Percentiles rank a stretch among this genome's conserved stretches.
Evolutionary conservation across 306 rosid species (phyloP).

Genomic region (Sesbania bispinosa): DNA sequence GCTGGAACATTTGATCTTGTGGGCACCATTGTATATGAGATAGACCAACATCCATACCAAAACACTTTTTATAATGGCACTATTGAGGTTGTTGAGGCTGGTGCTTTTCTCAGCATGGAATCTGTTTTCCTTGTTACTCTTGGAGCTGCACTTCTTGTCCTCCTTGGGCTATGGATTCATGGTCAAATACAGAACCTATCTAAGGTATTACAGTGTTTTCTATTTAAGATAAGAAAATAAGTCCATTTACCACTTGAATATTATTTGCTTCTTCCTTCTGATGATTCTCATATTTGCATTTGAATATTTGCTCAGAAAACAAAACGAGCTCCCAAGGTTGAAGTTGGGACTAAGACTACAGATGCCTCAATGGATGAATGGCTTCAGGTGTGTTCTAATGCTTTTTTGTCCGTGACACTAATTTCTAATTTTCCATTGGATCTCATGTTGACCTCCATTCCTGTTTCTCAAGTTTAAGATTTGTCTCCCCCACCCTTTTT

Average conservation of each 20-base stretch:
- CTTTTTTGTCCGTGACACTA: no score
- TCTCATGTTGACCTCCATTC: slow-evolving; percentile 15
- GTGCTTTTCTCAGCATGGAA: slow-evolving; percentile 66
- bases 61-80: slow-evolving; percentile 86
- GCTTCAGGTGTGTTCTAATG: slow-evolving; percentile 70
- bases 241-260: no score
- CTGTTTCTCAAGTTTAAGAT: no score
- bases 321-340: slow-evolving; percentile 88
- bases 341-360: slow-evolving; percentile 76
- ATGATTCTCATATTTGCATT: neutral
- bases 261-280: slow-evolving; percentile 4
- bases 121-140: slow-evolving; percentile 83
- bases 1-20: slow-evolving; percentile 92
- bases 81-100: slow-evolving; percentile 77
- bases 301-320: slow-evolving; percentile 58
- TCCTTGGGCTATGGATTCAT: slow-evolving; percentile 69
- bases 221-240: no score
- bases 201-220: slow-evolving; percentile 49
- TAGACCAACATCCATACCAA: slow-evolving; percentile 72
- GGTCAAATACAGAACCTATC: slow-evolving; percentile 81
- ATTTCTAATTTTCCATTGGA: no score
- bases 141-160: slow-evolving; percentile 70
- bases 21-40: slow-evolving; percentile 72
- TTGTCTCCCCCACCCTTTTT: no score
- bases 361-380: slow-evolving; percentile 88